Base-by-base conservation (phyloP, 805 yeast genomes). In the Lipomyces oligophaga region DNA sequence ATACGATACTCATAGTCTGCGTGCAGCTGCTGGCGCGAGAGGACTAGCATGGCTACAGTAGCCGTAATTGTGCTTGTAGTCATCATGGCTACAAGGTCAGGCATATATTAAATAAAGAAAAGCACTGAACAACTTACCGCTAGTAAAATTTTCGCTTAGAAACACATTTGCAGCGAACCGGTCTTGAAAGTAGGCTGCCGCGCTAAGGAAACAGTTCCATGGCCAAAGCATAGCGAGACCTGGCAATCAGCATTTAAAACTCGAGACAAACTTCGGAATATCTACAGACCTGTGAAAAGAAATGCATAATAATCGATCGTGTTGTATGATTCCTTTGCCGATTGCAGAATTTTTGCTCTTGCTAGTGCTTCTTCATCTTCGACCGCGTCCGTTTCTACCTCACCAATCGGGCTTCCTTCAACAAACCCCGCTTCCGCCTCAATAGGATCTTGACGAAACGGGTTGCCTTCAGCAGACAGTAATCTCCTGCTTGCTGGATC, bases 201-300 rank as follows among this genome's bases (percentile, higher is more conserved):
- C 96, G 1, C 94, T 79, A 7, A 93, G 67, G 54, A 89, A 82
- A 57, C 93, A 80, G 70, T 90, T 93, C 96, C 97, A 90, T 0
- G 97, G 97, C 97, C 97, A 90, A 18, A 90, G 71, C 60, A 57
- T 57, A 13, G 59, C 57, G 15, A 57, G 33, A 18, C 60, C 60
- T 41, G 31, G 4, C 3, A 3, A n/a, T n/a, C 24, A 18, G 21
- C 5, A 13, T 19, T 6, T 39, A 6, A 22, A 11, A 11, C 16
- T 16, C 15, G 7, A 24, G 11, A 13, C 42, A 25, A 8, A 30
- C 13, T 20, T 5, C 25, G n/a, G n/a, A 13, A n/a, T n/a, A n/a
- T n/a, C 6, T 11, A 34, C 41, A 6, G 30, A 41, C 54, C 54
- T 8, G 46, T 19, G 15, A 46, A 28, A 3, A 49, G 7, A 28